A percentile compares a stretch with the other conserved stretches of the same genome.
Conservation (phyloP, 768 basidiomycete genomes). For the Ramaria rubella region DNA sequence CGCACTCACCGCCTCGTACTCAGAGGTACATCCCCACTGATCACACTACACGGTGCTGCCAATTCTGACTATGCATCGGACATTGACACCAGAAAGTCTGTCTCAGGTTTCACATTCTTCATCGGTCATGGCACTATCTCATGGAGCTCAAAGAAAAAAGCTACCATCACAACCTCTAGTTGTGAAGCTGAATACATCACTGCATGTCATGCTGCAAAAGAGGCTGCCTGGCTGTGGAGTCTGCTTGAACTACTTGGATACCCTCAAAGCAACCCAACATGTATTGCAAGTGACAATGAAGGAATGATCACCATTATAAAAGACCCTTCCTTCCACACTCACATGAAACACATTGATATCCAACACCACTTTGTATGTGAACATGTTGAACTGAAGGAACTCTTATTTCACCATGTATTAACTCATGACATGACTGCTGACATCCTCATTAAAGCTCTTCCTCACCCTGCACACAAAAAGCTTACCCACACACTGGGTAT, state of each 20-base stretch:
- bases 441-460: constrained; percentile 35
- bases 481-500: too few species aligned
- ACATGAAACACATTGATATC: constrained; percentile 42
- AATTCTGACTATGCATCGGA: constrained; percentile 27
- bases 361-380: too few species aligned
- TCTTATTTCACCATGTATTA: constrained; percentile 26
- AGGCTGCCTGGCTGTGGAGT: constrained; percentile 14
- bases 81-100: constrained; percentile 22
- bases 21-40: constrained; percentile 13
- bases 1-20: constrained; percentile 15
- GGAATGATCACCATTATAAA: constrained; percentile 29
- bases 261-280: background rate
- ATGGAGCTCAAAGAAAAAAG: constrained; percentile 20
- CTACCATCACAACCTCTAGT: constrained; percentile 10
- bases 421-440: constrained; percentile 34
- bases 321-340: constrained; percentile 30
- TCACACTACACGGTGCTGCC: constrained; percentile 5
- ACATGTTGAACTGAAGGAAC: constrained; percentile 19
- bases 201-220: constrained; percentile 8
- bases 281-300: constrained; percentile 30
- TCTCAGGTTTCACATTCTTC: constrained; percentile 33
- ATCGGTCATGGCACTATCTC: constrained; percentile 24
- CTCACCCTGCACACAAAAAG: background rate
- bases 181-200: constrained; percentile 18
- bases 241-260: constrained; percentile 17